Conservation (phyloP, 202 grass and related monocot genomes). For the Digitaria exilis region DNA sequence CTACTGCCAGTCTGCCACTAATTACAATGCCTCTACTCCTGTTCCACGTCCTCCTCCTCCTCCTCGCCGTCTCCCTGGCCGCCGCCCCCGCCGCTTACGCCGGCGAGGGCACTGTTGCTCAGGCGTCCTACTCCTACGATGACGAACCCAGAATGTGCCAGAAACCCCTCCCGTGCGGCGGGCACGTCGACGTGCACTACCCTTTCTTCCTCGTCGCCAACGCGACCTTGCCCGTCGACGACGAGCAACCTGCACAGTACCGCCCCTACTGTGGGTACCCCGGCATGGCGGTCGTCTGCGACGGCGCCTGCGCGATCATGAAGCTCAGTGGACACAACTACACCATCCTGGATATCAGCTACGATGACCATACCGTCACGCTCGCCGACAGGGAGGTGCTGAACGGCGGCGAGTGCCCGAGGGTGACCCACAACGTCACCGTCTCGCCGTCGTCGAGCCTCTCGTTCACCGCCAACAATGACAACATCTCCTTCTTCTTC, state of each 20-base stretch:
- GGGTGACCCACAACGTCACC: conserved; percentile 33
- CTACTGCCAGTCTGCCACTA: background rate
- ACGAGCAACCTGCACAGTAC: background rate
- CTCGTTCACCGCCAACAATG: background rate
- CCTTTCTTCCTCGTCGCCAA: conserved; percentile 41
- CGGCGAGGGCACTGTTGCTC: background rate
- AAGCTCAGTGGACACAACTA: background rate
- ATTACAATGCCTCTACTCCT: background rate
- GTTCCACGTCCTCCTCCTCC: background rate
- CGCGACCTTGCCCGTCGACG: background rate
- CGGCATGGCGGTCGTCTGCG: conserved; percentile 35
- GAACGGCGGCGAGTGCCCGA: conserved; percentile 2
- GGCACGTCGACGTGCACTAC: conserved; percentile 7
- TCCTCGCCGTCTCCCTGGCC: background rate
- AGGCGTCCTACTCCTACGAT: background rate
- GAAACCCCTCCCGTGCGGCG: background rate
- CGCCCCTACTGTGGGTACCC: conserved; percentile 48
- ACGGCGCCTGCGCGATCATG: conserved; percentile 4
- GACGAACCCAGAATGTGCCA: background rate
- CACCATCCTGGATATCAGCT: conserved; percentile 37
- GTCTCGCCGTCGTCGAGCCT: background rate
- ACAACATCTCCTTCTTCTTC: conserved; percentile 54
- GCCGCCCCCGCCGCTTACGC: too few relatives aligned
- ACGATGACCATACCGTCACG: conserved; percentile 21
- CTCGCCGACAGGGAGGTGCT: conserved; percentile 29